A percentile compares a stretch with the other conserved stretches of the same genome.
phyloP scores from a whole-genome alignment of 345 rosid species.

The Populus alba region DNA sequence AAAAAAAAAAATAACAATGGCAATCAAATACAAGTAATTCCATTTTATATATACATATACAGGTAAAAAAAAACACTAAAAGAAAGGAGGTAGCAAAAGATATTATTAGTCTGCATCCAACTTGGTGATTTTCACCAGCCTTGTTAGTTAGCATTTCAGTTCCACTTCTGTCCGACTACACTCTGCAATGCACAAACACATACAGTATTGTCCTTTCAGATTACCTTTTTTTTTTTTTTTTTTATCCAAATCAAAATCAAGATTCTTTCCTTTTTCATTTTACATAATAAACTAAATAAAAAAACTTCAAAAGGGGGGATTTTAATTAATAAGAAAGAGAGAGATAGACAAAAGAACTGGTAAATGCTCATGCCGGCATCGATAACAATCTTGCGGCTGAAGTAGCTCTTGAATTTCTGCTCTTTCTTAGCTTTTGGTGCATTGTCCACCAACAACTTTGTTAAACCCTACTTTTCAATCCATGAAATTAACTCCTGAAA shows the following conservation, averaged over 20 bases:
- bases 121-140: conserved; percentile 99
- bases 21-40: neutral
- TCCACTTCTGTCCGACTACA: conserved; percentile 88
- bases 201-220: too few relatives aligned
- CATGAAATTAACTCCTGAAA: neutral
- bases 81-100: neutral
- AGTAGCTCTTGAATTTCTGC: conserved; percentile 86
- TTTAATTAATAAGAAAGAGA: neutral
- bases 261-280: neutral
- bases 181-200: conserved; percentile 44
- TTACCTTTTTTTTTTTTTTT: neutral
- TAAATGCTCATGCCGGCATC: conserved; percentile 99
- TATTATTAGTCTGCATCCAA: conserved; percentile 9
- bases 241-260: too few relatives aligned
- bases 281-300: too few relatives aligned
- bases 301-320: neutral
- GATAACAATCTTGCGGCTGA: conserved; percentile 87
- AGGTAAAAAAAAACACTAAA: too few relatives aligned
- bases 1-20: neutral
- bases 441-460: conserved; percentile 93
- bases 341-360: conserved; percentile 79
- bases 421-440: conserved; percentile 88
- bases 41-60: neutral
- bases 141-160: conserved; percentile 90
- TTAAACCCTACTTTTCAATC: conserved; percentile 61